These are phyloP conservation scores for Aspergillus phoenicis DNA, from an alignment of 2,329 filamentous ascomycete genomes.

Conservation along the genomic window DNA sequence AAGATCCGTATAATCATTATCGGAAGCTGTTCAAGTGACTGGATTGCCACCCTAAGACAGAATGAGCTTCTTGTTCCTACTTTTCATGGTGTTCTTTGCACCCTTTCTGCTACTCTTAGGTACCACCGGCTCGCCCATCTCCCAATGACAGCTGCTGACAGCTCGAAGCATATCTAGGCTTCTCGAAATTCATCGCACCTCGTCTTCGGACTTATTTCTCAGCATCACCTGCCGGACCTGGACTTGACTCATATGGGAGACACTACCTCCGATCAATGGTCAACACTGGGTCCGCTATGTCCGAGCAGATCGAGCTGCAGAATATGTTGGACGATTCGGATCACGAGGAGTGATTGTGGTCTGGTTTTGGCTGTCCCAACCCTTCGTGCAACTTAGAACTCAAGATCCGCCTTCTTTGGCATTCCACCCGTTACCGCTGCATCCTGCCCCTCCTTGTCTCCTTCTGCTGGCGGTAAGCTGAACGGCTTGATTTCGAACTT, in stretches of 20 bases:
- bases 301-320: constrained; percentile 66
- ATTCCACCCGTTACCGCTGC: constrained; percentile 48
- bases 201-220: constrained; percentile 53
- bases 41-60: background rate
- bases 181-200: constrained; percentile 60
- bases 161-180: constrained; percentile 50
- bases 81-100: constrained; percentile 42
- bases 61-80: constrained; percentile 40
- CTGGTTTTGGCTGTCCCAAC: constrained; percentile 7
- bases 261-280: constrained; percentile 60
- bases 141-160: constrained; percentile 25
- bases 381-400: constrained; percentile 60
- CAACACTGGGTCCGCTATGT: constrained; percentile 56
- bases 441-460: constrained; percentile 66
- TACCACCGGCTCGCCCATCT: constrained; percentile 10
- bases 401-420: constrained; percentile 68
- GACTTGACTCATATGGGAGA: constrained; percentile 54
- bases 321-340: constrained; percentile 56
- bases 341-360: constrained; percentile 33
- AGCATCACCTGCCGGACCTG: constrained; percentile 47
- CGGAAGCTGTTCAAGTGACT: background rate
- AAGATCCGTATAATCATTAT: background rate
- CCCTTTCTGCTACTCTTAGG: constrained; percentile 41
- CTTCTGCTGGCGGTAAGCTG: constrained; percentile 82
- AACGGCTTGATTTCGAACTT: constrained; percentile 87